Conservation (phyloP, 2,329 filamentous ascomycete species). For the Lasiodiplodia citricola region DNA sequence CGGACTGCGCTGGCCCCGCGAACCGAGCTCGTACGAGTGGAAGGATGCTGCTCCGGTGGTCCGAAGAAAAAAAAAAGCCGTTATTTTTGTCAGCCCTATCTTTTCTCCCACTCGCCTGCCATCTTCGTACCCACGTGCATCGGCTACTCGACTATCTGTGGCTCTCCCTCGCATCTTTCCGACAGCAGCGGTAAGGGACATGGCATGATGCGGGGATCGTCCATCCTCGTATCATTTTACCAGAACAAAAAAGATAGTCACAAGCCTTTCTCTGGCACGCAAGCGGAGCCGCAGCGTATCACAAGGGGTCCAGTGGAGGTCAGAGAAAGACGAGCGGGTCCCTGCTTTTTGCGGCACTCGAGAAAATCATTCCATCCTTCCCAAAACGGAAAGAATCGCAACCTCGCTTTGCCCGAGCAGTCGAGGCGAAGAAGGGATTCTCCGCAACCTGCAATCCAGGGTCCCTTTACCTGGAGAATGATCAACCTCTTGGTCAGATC, state of each 20-base stretch:
- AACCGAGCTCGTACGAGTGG: slow-evolving; percentile 12
- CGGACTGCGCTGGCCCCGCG: too few species aligned
- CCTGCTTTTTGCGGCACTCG: background rate
- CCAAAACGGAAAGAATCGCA: background rate
- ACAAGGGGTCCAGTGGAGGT: background rate
- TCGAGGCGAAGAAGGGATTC: background rate
- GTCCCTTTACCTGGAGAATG: background rate
- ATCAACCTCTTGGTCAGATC: background rate
- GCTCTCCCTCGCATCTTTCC: background rate
- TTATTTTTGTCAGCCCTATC: background rate
- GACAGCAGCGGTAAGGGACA: background rate
- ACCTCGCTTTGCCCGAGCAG: too few species aligned
- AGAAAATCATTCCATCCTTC: background rate
- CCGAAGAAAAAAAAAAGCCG: background rate
- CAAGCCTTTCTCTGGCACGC: background rate
- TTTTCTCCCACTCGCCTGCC: background rate
- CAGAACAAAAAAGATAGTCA: background rate
- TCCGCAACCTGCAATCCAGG: background rate
- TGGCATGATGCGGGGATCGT: background rate
- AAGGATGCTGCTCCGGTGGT: slow-evolving; percentile 5
- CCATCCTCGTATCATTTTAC: background rate
- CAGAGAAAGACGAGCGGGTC: background rate
- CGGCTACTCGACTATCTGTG: background rate
- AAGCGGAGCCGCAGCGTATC: background rate
- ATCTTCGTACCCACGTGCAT: slow-evolving; percentile 1